Conservation (phyloP, 2,329 filamentous ascomycete genomes). For the Fusarium piperis region DNA sequence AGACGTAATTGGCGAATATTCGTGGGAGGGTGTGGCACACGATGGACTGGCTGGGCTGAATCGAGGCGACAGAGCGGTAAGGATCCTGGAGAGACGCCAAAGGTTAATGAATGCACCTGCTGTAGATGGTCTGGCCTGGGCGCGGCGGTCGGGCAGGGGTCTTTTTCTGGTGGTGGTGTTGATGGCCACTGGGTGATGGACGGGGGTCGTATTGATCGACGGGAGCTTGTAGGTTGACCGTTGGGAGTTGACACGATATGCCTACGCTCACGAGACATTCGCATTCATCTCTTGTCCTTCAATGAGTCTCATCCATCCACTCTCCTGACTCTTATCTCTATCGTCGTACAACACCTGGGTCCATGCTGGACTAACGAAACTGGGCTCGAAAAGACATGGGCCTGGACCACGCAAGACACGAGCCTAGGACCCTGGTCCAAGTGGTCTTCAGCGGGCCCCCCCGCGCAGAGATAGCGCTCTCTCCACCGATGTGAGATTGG, state of each 20-base stretch:
- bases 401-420: conserved; percentile 6
- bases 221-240: neutral
- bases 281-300: neutral
- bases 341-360: neutral
- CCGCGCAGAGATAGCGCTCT: conserved; percentile 23
- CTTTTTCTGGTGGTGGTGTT: conserved; percentile 11
- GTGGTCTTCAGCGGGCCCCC: conserved; percentile 20
- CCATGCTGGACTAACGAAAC: neutral
- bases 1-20: neutral
- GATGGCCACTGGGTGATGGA: neutral
- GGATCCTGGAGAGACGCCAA: conserved; percentile 7
- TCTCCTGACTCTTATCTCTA: neutral
- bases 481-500: conserved; percentile 11
- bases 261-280: neutral
- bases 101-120: conserved; percentile 29
- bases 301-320: neutral
- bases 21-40: neutral
- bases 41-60: conserved; percentile 14
- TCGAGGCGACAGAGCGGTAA: conserved; percentile 21
- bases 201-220: conserved; percentile 3
- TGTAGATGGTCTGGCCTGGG: conserved; percentile 26
- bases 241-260: neutral
- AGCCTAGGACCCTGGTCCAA: conserved; percentile 25
- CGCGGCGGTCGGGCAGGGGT: conserved; percentile 16
- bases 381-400: neutral